Evolutionary conservation across 345 rosid genomes (phyloP), one percentile per base, ranked within the genome.

Genomic region (Citrus inodora): DNA sequence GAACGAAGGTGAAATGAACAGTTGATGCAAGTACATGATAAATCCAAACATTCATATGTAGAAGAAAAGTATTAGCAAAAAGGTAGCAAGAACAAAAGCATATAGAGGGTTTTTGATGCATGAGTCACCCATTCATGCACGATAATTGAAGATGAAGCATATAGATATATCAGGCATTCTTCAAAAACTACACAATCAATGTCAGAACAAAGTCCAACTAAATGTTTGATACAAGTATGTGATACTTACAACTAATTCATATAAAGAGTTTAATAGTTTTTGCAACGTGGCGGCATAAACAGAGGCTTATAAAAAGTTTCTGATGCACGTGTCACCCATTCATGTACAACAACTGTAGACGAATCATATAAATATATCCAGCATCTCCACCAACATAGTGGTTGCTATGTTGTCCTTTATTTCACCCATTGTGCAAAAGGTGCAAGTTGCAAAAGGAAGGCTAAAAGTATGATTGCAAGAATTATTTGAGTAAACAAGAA

Each of bases 141-240:
- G 61, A 25, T 7, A 22, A n/a, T 17, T 3, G 33, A 38, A 38
- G 69, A 21, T 40, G 22, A 48, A 64, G 46, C 56, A 60, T 14
- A 60, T 8, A 40, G 58, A 37, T 35, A 38, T 8, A 37, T 24
- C 58, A 61, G 42, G 68, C 59, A 46, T 11, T 46, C 97, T 93
- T 88, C 83, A 87, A 71, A 83, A 78, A 80, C 80, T 58, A 35
- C 42, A 76, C 78, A 3, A 37, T 70, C 37, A 16, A 69, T 63
- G 64, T 82, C 83, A 80, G 80, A 80, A 81, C 16, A 79, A 40
- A 40, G 22, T 10, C 21, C 21, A 53, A 66, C 37, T 30, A 30
- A 64, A 48, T 32, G 22, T 6, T 75, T n/a, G 6, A 32, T 48
- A 51, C 62, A 75, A 19, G 8, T 51, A 51, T 48, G 48, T 30